Evolutionary conservation across 2,329 filamentous ascomycete species (phyloP), one percentile per base, ranked within the genome.

Genomic region (Colletotrichum endophyticum): DNA sequence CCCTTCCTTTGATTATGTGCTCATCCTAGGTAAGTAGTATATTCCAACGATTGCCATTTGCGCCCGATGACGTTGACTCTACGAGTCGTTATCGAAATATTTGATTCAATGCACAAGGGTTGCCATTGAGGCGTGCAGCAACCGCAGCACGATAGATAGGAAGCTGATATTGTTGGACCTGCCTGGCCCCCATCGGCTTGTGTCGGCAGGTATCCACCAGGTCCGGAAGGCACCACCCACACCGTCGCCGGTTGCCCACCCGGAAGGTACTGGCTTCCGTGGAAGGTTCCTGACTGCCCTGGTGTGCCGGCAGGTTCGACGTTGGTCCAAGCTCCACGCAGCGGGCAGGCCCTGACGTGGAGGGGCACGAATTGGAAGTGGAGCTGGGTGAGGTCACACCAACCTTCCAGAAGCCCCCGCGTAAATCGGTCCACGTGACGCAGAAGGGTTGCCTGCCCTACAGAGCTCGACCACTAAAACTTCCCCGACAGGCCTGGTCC

Each of bases 381-480:
- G 49, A 61, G 30, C 22, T 69, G 16, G n/a, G 44, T 68, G 66
- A 69, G 66, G 53, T 69, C 66, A 69, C 66, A 61, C 30, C n/a
- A 22, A 15, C 59, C 27, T 22, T 34, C 15, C 34, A 19, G 34
- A 69, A 63, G 68, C 68, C 68, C 68, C 68, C 57, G 68, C 69
- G 61, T 66, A 57, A 63, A 64, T 36, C 19, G 13, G 27, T 28
- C 59, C 72, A 77, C 67, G 72, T 77, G 72, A 73, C 22, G 36
- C 56, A n/a, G n/a, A 56, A 78, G 77, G 77, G 75, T 78, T 77
- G 30, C 56, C 63, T 78, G 77, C 77, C 77, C 77, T 78, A 77
- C 57, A 27, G 16, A 67, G 66, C 61, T 77, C 75, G 36, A 75
- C 72, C 75, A 75, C 66, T 75, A 77, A 77, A 77, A 77, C 75